phyloP scores from a whole-genome alignment of 108 stramenopile species.

The Nitzschia sp. region DNA sequence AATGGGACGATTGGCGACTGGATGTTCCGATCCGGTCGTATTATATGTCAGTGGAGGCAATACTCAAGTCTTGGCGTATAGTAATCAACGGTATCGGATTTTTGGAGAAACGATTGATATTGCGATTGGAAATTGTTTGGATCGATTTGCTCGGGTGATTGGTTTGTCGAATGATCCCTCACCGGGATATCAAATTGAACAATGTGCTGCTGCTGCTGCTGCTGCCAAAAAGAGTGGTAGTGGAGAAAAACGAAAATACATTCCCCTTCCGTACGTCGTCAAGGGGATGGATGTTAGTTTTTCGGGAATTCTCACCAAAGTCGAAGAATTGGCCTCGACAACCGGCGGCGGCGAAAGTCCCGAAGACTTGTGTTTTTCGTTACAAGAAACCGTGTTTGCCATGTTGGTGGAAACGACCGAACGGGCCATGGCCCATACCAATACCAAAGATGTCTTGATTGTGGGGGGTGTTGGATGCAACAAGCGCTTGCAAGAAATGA shows the following conservation, averaged over 20 bases:
- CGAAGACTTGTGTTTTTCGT: conserved; percentile 94
- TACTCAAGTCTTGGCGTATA: conserved; percentile 97
- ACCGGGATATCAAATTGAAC: conserved; percentile 99
- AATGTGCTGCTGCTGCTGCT: no score
- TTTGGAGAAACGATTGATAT: conserved; percentile 99
- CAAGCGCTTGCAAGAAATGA: conserved; percentile 96
- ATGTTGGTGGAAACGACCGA: conserved; percentile 99
- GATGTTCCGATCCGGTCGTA: conserved; percentile 89
- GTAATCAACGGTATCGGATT: conserved; percentile 90
- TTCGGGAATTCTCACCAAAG: conserved; percentile 60
- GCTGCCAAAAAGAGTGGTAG: conserved; percentile 68
- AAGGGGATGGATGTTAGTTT: conserved; percentile 99
- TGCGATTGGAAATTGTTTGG: conserved; percentile 98
- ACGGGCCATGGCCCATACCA: conserved; percentile 98
- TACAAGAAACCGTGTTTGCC: conserved; percentile 99
- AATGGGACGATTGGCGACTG: conserved; percentile 97
- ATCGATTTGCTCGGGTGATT: conserved; percentile 95
- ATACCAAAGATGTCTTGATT: conserved; percentile 89
- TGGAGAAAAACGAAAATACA: conserved; percentile 38
- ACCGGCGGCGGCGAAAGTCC: conserved; percentile 42
- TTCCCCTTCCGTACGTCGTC: conserved; percentile 94
- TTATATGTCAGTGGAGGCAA: conserved; percentile 98
- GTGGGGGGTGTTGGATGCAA: conserved; percentile 99
- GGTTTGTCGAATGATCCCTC: conserved; percentile 95
- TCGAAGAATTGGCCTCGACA: conserved; percentile 55